Evolutionary conservation across 257 asterid species (phyloP).

Genomic region (Plantago major): DNA sequence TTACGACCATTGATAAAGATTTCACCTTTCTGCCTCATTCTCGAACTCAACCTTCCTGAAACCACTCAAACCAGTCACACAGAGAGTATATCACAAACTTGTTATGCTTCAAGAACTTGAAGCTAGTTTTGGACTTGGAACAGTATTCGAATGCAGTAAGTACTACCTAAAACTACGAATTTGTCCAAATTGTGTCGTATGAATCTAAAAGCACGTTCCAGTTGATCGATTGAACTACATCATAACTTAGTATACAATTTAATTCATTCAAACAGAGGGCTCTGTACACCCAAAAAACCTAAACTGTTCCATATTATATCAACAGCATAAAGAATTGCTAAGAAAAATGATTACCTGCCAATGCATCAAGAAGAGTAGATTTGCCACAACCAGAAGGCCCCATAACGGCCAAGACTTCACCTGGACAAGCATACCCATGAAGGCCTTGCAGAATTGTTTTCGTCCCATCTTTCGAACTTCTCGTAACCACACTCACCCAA

Average conservation of each 20-base stretch:
- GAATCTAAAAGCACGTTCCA: no score
- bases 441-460: conserved; percentile 30
- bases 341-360: conserved; percentile 36
- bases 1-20: conserved; percentile 44
- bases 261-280: no score
- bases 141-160: no score
- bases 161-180: no score
- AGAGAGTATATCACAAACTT: neutral
- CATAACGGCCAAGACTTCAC: conserved; percentile 37
- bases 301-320: no score
- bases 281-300: no score
- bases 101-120: neutral
- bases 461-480: conserved; percentile 11
- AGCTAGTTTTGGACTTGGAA: neutral
- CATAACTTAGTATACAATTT: no score
- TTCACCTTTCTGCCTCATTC: conserved; percentile 38
- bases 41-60: conserved; percentile 48
- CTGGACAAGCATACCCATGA: conserved; percentile 38
- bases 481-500: conserved; percentile 40
- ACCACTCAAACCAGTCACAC: conserved; percentile 5
- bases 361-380: conserved; percentile 39
- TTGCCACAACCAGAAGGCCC: conserved; percentile 51
- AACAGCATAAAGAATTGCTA: no score
- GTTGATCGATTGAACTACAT: no score
- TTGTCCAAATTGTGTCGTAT: no score